Conservation (phyloP, 2,329 filamentous ascomycete genomes). For the Akanthomyces uredinophilus region DNA sequence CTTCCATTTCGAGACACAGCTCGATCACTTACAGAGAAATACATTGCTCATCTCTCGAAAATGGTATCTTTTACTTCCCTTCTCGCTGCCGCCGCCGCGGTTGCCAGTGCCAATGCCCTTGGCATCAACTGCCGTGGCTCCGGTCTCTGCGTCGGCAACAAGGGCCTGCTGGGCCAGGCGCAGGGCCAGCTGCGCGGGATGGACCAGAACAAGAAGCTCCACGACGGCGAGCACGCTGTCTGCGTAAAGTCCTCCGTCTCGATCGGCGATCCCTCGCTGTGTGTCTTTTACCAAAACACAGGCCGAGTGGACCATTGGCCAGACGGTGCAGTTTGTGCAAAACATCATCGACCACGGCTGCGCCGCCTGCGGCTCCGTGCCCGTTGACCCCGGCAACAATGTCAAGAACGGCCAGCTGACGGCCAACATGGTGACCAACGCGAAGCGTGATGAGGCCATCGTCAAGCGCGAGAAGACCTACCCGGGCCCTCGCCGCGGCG, state of each 20-base stretch:
- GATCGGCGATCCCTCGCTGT: slow-evolving; percentile 14
- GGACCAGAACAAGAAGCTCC: slow-evolving; percentile 14
- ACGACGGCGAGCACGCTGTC: slow-evolving; percentile 15
- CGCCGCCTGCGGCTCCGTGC: slow-evolving; percentile 10
- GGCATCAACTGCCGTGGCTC: slow-evolving; percentile 18
- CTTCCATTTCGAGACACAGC: background rate
- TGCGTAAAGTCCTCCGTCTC: slow-evolving; percentile 13
- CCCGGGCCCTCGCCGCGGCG: background rate
- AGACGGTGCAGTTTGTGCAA: slow-evolving; percentile 15
- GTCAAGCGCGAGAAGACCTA: background rate
- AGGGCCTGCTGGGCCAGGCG: slow-evolving; percentile 14
- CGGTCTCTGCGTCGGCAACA: slow-evolving; percentile 16
- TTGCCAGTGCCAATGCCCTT: background rate
- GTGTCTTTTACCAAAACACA: slow-evolving; percentile 17
- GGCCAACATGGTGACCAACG: slow-evolving; percentile 17
- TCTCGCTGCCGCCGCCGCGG: background rate
- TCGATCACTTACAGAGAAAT: background rate
- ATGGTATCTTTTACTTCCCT: slow-evolving; percentile 3
- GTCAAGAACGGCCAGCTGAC: slow-evolving; percentile 16
- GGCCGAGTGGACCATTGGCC: slow-evolving; percentile 16
- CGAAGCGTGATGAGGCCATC: slow-evolving; percentile 4
- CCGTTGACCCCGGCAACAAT: slow-evolving; percentile 16
- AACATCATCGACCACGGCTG: slow-evolving; percentile 9
- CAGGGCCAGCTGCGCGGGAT: slow-evolving; percentile 14
- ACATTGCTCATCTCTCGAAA: background rate